phyloP scores from a whole-genome alignment of 768 basidiomycete genomes.

The Pisolithus orientalis region DNA sequence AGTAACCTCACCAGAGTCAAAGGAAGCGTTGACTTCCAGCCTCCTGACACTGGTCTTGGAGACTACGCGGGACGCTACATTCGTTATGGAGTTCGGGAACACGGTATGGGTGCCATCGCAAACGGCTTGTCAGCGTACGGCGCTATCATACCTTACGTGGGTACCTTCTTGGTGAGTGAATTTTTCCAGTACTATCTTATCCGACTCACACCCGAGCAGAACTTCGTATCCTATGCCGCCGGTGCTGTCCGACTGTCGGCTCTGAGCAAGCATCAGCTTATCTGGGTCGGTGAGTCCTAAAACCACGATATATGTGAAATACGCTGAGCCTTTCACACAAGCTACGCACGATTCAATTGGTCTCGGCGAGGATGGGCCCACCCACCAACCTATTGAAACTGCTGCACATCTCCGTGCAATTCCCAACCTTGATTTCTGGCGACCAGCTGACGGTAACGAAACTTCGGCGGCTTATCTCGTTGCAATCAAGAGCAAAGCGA shows the following conservation, averaged over 20 bases:
- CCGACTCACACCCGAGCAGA: constrained; percentile 37
- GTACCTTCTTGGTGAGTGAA: constrained; percentile 78
- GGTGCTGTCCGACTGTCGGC: constrained; percentile 91
- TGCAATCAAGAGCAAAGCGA: constrained; percentile 65
- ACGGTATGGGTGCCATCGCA: constrained; percentile 94
- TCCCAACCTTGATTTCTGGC: constrained; percentile 90
- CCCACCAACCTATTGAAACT: constrained; percentile 93
- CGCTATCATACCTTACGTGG: constrained; percentile 83
- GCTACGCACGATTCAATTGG: constrained; percentile 96
- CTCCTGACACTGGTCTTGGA: constrained; percentile 77
- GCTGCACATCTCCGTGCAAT: constrained; percentile 80
- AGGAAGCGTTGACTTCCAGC: constrained; percentile 85
- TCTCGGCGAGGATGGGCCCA: constrained; percentile 91
- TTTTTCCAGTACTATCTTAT: not conserved
- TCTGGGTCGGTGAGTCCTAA: constrained; percentile 75
- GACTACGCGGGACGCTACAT: constrained; percentile 84
- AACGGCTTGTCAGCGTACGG: constrained; percentile 91
- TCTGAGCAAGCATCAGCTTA: constrained; percentile 81
- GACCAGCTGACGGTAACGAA: constrained; percentile 94
- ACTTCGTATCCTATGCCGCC: constrained; percentile 91
- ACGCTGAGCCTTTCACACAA: constrained; percentile 15
- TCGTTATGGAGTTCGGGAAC: constrained; percentile 96
- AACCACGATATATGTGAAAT: not conserved
- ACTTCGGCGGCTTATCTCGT: constrained; percentile 89
- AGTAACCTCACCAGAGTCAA: constrained; percentile 90